phyloP scores from a whole-genome alignment of 2,329 filamentous ascomycete species.

The Paracorniculantispora psalliotae region DNA sequence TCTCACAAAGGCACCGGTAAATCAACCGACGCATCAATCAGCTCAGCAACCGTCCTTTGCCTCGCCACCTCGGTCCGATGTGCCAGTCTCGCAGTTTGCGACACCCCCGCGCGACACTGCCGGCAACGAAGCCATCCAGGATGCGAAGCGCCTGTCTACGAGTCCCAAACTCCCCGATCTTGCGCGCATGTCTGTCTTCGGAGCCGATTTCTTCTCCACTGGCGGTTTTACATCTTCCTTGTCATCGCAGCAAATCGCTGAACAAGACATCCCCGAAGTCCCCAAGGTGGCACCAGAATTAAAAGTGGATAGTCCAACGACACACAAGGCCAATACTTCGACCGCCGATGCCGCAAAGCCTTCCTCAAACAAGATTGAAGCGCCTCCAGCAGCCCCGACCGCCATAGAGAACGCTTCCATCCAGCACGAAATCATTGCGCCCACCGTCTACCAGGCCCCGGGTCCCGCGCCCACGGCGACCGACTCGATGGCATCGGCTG shows the following conservation, averaged over 20 bases:
- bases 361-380: not conserved
- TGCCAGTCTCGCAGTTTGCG: not conserved
- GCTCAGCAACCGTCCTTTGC: not conserved
- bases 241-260: conserved; percentile 16
- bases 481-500: not conserved
- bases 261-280: conserved; percentile 8
- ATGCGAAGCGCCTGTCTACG: conserved; percentile 36
- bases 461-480: not conserved
- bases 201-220: conserved; percentile 49
- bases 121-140: conserved; percentile 17
- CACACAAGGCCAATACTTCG: not conserved
- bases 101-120: not conserved
- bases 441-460: not conserved
- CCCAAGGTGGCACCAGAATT: conserved; percentile 7
- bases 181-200: conserved; percentile 55
- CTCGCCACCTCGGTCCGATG: not conserved
- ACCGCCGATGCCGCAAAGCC: conserved; percentile 4
- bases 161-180: conserved; percentile 57
- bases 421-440: not conserved
- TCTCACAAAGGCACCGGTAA: not conserved
- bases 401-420: not conserved
- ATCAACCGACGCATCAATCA: not conserved
- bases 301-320: conserved; percentile 4
- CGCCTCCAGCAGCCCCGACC: not conserved
- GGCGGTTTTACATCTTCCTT: not conserved